Percentiles rank a stretch among this genome's conserved stretches.
Evolutionary conservation across 2,329 filamentous ascomycete genomes (phyloP).

Genomic region (Alternaria postmessia): DNA sequence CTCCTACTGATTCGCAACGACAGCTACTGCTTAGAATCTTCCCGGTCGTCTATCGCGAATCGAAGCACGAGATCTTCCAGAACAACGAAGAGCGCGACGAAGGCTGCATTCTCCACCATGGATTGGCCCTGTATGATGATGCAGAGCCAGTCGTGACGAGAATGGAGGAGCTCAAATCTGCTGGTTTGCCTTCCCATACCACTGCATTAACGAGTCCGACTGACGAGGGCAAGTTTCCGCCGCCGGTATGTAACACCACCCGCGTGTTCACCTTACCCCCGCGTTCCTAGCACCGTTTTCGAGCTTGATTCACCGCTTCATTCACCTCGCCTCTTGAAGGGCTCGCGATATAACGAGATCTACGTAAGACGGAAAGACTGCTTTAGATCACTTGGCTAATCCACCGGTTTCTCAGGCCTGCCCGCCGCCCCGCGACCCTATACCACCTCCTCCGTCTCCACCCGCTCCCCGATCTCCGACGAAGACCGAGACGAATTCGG

Average conservation of each 20-base stretch:
- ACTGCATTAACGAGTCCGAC: conserved; percentile 47
- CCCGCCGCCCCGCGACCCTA: conserved; percentile 16
- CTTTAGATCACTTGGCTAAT: conserved; percentile 13
- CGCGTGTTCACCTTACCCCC: conserved; percentile 17
- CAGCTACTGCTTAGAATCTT: conserved; percentile 61
- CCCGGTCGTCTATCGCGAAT: conserved; percentile 62
- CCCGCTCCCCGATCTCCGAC: conserved; percentile 17
- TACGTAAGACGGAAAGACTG: conserved; percentile 8
- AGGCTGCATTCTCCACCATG: conserved; percentile 60
- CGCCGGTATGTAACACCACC: conserved; percentile 37
- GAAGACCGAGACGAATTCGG: conserved; percentile 23
- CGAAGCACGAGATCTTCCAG: conserved; percentile 56
- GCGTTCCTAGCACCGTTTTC: conserved; percentile 9
- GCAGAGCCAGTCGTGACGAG: conserved; percentile 44
- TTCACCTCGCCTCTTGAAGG: conserved; percentile 8
- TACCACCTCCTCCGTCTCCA: conserved; percentile 13
- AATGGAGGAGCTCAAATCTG: conserved; percentile 48
- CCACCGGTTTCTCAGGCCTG: conserved; percentile 22
- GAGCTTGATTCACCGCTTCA: conserved; percentile 9
- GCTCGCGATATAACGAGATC: conserved; percentile 9
- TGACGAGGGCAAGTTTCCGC: conserved; percentile 50
- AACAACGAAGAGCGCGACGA: conserved; percentile 55
- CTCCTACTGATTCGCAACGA: conserved; percentile 42
- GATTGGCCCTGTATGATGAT: conserved; percentile 61
- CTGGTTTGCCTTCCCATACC: conserved; percentile 50